These are phyloP conservation scores for Candida bentonensis DNA, from an alignment of 805 yeast genomes.

Conservation along the genomic window DNA sequence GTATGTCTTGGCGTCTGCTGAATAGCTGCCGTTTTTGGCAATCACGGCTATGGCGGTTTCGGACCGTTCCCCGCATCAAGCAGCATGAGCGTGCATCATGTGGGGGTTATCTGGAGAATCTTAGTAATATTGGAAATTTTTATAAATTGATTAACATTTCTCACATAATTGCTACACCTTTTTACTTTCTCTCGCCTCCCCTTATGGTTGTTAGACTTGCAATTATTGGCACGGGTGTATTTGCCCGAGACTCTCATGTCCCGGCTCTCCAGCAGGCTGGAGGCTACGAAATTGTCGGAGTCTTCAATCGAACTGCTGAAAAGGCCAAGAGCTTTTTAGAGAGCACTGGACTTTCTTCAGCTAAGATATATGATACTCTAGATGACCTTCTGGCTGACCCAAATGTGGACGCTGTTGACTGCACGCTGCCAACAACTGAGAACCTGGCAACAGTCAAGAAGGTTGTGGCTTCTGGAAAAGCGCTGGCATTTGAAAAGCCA, in stretches of 20 bases:
- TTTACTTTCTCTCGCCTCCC: too few species aligned
- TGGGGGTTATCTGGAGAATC: too few species aligned
- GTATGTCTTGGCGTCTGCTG: too few species aligned
- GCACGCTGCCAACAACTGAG: constrained; percentile 71
- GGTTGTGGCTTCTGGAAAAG: constrained; percentile 64
- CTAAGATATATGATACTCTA: constrained; percentile 42
- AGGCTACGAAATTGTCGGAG: constrained; percentile 46
- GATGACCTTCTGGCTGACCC: constrained; percentile 58
- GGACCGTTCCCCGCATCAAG: too few species aligned
- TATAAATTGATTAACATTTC: too few species aligned
- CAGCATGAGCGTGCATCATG: too few species aligned
- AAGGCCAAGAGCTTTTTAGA: constrained; percentile 78
- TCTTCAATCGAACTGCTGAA: constrained; percentile 67
- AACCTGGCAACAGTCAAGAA: constrained; percentile 54
- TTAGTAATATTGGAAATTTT: too few species aligned
- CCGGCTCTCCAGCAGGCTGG: constrained; percentile 44
- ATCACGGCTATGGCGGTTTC: too few species aligned
- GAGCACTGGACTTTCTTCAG: constrained; percentile 34
- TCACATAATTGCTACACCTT: too few species aligned
- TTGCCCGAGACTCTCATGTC: constrained; percentile 71
- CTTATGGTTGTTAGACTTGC: constrained; percentile 6
- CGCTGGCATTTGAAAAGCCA: constrained; percentile 79
- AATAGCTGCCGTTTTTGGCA: too few species aligned
- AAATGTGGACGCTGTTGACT: constrained; percentile 67
- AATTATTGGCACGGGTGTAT: constrained; percentile 31